Evolutionary conservation across 345 rosid species (phyloP).

Genomic region (Dipteronia sinensis): DNA sequence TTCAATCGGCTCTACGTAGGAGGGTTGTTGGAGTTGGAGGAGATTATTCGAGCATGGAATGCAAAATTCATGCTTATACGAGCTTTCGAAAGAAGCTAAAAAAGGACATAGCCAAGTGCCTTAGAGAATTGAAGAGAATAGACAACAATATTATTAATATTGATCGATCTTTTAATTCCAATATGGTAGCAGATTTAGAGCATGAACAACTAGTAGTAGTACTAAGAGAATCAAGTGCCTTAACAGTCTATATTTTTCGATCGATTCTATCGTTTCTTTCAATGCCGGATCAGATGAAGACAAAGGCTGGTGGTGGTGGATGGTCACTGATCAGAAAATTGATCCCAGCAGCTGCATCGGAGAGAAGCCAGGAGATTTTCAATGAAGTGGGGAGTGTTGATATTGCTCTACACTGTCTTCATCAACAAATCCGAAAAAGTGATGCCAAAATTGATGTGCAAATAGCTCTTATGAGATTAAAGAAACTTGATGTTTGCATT

Average conservation of each 20-base stretch:
- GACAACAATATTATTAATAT: conserved; percentile 22
- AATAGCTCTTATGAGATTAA: conserved; percentile 31
- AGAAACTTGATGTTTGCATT: conserved; percentile 34
- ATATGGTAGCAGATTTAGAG: conserved; percentile 8
- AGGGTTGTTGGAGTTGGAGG: conserved; percentile 23
- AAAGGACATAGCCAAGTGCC: conserved; percentile 46
- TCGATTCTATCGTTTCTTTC: conserved; percentile 54
- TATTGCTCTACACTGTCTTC: conserved; percentile 22
- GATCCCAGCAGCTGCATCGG: conserved; percentile 22
- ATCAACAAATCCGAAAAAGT: conserved; percentile 17
- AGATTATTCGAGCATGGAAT: conserved; percentile 33
- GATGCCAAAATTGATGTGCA: conserved; percentile 32
- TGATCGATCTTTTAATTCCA: neutral
- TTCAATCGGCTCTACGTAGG: conserved; percentile 51
- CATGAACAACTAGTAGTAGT: conserved; percentile 31
- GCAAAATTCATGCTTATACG: conserved; percentile 45
- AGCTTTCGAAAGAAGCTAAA: conserved; percentile 59
- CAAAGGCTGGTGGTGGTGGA: conserved; percentile 32
- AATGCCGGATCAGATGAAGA: conserved; percentile 17
- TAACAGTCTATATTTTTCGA: conserved; percentile 38
- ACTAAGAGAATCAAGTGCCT: conserved; percentile 40
- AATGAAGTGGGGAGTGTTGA: conserved; percentile 53
- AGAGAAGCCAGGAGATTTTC: conserved; percentile 32
- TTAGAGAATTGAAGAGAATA: conserved; percentile 43
- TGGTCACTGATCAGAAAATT: conserved; percentile 46